Percentiles rank a stretch among this genome's conserved stretches.
Evolutionary conservation across 108 stramenopile genomes (phyloP).

Genomic region (Phaeodactylum tricornutum): DNA sequence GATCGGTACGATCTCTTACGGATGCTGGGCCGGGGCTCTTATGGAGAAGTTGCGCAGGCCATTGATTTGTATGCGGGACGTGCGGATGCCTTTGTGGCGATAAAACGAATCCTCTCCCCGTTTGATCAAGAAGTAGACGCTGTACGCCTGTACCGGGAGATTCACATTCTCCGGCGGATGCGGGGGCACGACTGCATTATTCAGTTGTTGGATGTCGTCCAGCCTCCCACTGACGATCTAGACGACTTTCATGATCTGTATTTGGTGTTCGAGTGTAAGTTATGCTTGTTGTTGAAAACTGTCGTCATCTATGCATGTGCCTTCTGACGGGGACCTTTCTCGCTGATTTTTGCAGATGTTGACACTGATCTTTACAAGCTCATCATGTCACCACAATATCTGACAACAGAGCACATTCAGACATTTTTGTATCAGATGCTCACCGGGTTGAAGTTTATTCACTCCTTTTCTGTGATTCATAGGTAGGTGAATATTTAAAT

Average conservation of each 20-base stretch:
- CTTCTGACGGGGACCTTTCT: background rate
- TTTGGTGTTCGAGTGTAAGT: constrained; percentile 79
- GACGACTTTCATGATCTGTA: constrained; percentile 81
- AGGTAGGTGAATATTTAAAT: constrained; percentile 82
- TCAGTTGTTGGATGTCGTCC: constrained; percentile 83
- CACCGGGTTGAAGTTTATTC: constrained; percentile 87
- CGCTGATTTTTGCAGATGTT: constrained; percentile 59
- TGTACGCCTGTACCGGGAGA: constrained; percentile 82
- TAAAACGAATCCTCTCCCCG: constrained; percentile 87
- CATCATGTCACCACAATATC: constrained; percentile 95
- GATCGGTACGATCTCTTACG: constrained; percentile 77
- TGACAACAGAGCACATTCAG: constrained; percentile 95
- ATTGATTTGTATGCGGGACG: constrained; percentile 39
- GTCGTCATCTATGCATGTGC: background rate
- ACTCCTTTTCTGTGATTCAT: constrained; percentile 92
- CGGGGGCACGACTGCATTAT: constrained; percentile 87
- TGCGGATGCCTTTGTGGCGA: constrained; percentile 74
- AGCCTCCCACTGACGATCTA: constrained; percentile 60
- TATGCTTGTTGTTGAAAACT: background rate
- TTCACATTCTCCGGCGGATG: constrained; percentile 87
- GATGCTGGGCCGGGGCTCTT: constrained; percentile 88
- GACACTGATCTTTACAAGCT: constrained; percentile 99
- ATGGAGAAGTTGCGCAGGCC: constrained; percentile 97
- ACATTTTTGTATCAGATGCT: constrained; percentile 98
- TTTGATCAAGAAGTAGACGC: constrained; percentile 94